These are phyloP conservation scores for Pseudocercospora musae DNA, from an alignment of 2,329 filamentous ascomycete genomes.

Conservation along the genomic window DNA sequence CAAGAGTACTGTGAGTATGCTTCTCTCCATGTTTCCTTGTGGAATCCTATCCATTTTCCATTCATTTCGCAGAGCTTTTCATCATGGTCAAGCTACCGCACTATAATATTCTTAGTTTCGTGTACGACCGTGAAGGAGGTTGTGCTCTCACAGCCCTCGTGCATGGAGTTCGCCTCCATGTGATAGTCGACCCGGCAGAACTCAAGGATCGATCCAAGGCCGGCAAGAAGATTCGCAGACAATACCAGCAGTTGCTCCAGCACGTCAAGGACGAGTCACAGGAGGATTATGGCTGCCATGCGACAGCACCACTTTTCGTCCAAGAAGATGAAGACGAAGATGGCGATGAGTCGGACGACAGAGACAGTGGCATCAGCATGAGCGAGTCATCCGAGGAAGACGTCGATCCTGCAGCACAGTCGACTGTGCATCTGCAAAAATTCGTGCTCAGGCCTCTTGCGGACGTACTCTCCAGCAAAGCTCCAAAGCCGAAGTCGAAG, in stretches of 20 bases:
- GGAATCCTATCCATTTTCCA: not conserved
- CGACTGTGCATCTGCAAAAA: conserved; percentile 26
- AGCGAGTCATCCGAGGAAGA: conserved; percentile 16
- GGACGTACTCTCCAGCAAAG: conserved; percentile 12
- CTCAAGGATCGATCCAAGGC: conserved; percentile 23
- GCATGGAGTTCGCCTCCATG: conserved; percentile 33
- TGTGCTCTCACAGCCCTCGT: conserved; percentile 34
- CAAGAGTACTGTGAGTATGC: not conserved
- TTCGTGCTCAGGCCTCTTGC: conserved; percentile 33
- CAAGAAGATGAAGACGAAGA: conserved; percentile 22
- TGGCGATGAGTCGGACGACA: conserved; percentile 15
- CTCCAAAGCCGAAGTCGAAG: conserved; percentile 6
- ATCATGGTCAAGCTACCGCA: conserved; percentile 22
- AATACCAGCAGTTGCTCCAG: conserved; percentile 28
- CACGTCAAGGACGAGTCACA: conserved; percentile 19
- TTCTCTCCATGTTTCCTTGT: not conserved
- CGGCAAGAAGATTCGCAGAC: conserved; percentile 19
- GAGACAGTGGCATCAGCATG: conserved; percentile 33
- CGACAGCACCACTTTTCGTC: conserved; percentile 20
- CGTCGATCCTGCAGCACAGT: conserved; percentile 16
- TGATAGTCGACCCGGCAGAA: conserved; percentile 30
- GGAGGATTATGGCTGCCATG: conserved; percentile 11
- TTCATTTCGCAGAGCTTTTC: not conserved
- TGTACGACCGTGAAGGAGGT: conserved; percentile 32
- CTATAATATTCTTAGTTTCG: conserved; percentile 34